Conservation (phyloP, 371 early-diverging fungal genomes). For the Nematocida sp. region DNA sequence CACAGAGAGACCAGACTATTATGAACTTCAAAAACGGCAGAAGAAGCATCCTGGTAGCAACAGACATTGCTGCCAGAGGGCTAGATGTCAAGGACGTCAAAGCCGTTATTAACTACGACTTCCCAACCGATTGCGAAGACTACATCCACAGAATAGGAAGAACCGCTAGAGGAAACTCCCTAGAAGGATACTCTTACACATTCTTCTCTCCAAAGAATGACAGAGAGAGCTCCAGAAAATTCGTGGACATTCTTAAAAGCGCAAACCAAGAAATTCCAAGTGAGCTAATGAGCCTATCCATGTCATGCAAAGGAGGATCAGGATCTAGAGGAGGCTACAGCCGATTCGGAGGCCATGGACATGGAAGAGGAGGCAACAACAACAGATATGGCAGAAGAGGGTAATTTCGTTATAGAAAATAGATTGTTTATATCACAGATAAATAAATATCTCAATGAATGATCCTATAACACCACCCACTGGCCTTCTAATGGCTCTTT, state of each 20-base stretch:
- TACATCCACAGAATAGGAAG: conserved; percentile 96
- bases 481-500: no score
- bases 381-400: conserved; percentile 14
- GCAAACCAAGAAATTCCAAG: conserved; percentile 83
- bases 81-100: conserved; percentile 93
- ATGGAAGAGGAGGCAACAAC: not conserved
- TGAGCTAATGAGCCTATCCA: conserved; percentile 71
- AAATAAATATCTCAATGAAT: no score
- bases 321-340: conserved; percentile 29
- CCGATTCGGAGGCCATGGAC: conserved; percentile 44
- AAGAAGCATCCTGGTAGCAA: conserved; percentile 91
- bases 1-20: conserved; percentile 92
- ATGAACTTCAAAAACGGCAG: conserved; percentile 79
- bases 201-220: conserved; percentile 84
- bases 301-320: conserved; percentile 32
- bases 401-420: no score
- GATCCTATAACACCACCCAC: no score
- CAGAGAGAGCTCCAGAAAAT: conserved; percentile 75
- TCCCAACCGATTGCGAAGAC: conserved; percentile 87
- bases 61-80: conserved; percentile 98
- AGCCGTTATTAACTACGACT: conserved; percentile 93
- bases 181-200: conserved; percentile 83
- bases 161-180: conserved; percentile 85
- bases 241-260: conserved; percentile 79
- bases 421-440: no score